Evolutionary conservation across 208 protist species (phyloP), one percentile per base, ranked within the genome.

Genomic region (Jaenimonas drosophilae): DNA sequence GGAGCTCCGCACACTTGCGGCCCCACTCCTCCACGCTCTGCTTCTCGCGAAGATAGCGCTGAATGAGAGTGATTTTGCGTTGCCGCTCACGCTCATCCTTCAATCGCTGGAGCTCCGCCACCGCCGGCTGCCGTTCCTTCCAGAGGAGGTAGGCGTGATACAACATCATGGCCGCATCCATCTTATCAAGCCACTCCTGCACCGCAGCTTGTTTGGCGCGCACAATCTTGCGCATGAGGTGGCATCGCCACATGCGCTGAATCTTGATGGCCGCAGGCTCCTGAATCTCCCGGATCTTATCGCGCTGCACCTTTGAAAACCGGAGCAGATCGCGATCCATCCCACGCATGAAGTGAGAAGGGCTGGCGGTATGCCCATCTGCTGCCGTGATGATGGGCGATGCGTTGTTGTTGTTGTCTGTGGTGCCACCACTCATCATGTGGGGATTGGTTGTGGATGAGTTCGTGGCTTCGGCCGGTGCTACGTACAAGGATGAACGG

Each of bases 1-100:
- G 49, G 32, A 33, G 19, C 6, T 6, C 46, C 17, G 73, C 28
- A 26, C 54, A 70, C 26, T 33, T 40, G 1, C 30, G 40, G 7
- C 62, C 67, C 55, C 51, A 70, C 37, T 60, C 47, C 32, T 76
- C 61, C 17, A 74, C 61, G 38, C 65, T 76, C 14, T 63, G 45
- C 26, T 55, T 44, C 7, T 64, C 36, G 25, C 45, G 64, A 12
- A 76, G n/a, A 28, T 64, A 76, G 0, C 32, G 28, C 46, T 82
- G 72, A 26, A 79, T 30, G 16, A 72, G 40, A 3, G 30, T 47
- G 19, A 67, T 24, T 9, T 40, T 46, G 16, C 47, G 38, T 12
- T 59, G 40, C 16, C 59, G 48, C 24, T 45, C 26, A 12, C 60
- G 67, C 34, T 61, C 36, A 7, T 27, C 63, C 4, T 43, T 39